phyloP scores from a whole-genome alignment of 1,284 basidiomycete species.

The Entoloma clypeatum region DNA sequence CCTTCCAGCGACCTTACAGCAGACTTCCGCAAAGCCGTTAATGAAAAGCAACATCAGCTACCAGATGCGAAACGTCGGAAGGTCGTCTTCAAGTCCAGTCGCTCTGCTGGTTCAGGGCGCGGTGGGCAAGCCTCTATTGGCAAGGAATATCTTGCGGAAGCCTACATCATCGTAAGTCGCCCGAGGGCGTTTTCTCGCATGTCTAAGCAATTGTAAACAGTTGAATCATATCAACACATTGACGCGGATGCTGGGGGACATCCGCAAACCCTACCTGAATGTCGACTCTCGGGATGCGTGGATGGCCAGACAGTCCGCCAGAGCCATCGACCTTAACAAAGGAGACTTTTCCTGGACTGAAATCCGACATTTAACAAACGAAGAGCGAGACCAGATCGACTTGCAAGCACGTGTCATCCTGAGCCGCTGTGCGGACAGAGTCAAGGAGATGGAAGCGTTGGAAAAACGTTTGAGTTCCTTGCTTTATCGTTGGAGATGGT shows the following conservation, averaged over 20 bases:
- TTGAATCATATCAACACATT: constrained; percentile 70
- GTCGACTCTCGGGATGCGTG: constrained; percentile 56
- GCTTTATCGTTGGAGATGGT: too few species aligned
- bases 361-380: constrained; percentile 72
- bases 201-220: constrained; percentile 33
- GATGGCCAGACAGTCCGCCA: constrained; percentile 44
- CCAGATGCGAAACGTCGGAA: constrained; percentile 53
- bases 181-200: constrained; percentile 1
- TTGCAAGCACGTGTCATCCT: constrained; percentile 82
- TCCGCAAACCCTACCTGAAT: constrained; percentile 78
- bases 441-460: constrained; percentile 79
- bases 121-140: constrained; percentile 42
- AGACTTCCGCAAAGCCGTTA: constrained; percentile 53
- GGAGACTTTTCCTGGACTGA: constrained; percentile 59
- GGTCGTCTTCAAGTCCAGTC: constrained; percentile 29
- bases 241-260: constrained; percentile 60
- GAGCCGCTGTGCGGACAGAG: constrained; percentile 76
- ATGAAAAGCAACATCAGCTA: constrained; percentile 40
- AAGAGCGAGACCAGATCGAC: constrained; percentile 89
- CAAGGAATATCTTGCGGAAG: constrained; percentile 69
- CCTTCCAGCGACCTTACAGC: constrained; percentile 51
- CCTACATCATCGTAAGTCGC: constrained; percentile 63
- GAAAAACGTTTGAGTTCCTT: constrained; percentile 82
- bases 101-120: constrained; percentile 29
- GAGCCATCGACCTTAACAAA: constrained; percentile 53